Evolutionary conservation across 2,329 filamentous ascomycete genomes (phyloP), one percentile per base, ranked within the genome.

Genomic region (Fusarium tricinctum): DNA sequence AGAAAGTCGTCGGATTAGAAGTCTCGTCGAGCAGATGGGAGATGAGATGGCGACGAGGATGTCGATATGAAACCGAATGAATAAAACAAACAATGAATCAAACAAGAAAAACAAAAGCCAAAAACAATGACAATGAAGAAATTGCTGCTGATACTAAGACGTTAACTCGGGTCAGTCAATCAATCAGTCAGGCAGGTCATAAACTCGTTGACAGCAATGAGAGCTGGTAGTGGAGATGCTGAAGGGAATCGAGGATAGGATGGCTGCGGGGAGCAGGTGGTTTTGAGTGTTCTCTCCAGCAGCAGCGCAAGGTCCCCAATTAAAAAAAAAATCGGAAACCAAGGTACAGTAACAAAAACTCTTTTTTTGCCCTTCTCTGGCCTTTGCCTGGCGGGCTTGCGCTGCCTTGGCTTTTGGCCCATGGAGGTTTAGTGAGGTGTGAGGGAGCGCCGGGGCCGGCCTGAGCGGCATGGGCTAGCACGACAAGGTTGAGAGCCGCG

Each of bases 401-500:
- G 30, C 60, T 64, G 61, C 59, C 59, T 64, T 64, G 61, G 57
- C 49, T 44, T 22, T 56, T 57, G 44, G 23, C 35, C 58, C 14
- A 39, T 45, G 55, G 55, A 28, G 44, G 52, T 39, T 49, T 60
- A 60, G 57, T 49, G 51, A 67, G 58, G 66, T 49, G 59, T 68
- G 62, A 58, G 53, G 53, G 19, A 66, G 50, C 66, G 55, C 54
- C 66, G 63, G 70, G 69, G 69, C 71, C 71, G 71, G 72, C 55
- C 71, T 68, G 68, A 69, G 70, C 72, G 72, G 72, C 72, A 72
- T 73, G 59, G 55, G 49, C 71, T 73, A 73, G 60, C 52, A 70
- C 66, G 70, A 73, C 71, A 73, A 73, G 70, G 72, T 73, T 72
- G 63, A 70, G 70, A 74, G 72, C 72, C 72, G 72, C 72, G 71